phyloP scores from a whole-genome alignment of 2,329 filamentous ascomycete species.

The Hymenoscyphus fraxineus region DNA sequence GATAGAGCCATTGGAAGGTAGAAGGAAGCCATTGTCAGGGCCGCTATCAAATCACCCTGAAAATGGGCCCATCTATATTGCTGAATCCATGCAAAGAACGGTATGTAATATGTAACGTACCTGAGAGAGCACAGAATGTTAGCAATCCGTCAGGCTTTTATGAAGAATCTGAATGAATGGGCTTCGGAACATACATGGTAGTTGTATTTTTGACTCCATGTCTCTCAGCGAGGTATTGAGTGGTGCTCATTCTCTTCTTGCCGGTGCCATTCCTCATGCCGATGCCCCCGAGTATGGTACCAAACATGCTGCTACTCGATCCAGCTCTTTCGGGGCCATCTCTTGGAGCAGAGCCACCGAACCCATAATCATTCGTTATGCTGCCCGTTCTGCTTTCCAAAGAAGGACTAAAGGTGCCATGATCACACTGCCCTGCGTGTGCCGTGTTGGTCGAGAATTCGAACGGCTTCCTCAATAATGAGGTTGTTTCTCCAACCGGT shows the following conservation, averaged over 20 bases:
- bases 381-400: conserved; percentile 40
- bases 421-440: conserved; percentile 50
- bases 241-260: conserved; percentile 66
- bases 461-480: conserved; percentile 44
- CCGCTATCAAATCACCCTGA: conserved; percentile 80
- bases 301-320: conserved; percentile 23
- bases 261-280: conserved; percentile 23
- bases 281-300: conserved; percentile 24
- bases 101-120: conserved; percentile 91
- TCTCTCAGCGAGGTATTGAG: conserved; percentile 64
- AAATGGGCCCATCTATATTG: conserved; percentile 83
- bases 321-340: conserved; percentile 14
- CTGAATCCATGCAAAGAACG: conserved; percentile 82
- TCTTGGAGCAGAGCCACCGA: conserved; percentile 22
- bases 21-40: conserved; percentile 95
- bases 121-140: conserved; percentile 39
- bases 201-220: conserved; percentile 71
- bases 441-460: conserved; percentile 26
- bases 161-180: background rate
- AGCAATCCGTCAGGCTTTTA: conserved; percentile 12
- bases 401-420: conserved; percentile 74
- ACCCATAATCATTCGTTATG: conserved; percentile 24
- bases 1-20: conserved; percentile 97
- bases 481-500: conserved; percentile 46
- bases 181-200: conserved; percentile 58